Conservation (phyloP, 2,329 filamentous ascomycete species). For the Fusarium sp. region DNA sequence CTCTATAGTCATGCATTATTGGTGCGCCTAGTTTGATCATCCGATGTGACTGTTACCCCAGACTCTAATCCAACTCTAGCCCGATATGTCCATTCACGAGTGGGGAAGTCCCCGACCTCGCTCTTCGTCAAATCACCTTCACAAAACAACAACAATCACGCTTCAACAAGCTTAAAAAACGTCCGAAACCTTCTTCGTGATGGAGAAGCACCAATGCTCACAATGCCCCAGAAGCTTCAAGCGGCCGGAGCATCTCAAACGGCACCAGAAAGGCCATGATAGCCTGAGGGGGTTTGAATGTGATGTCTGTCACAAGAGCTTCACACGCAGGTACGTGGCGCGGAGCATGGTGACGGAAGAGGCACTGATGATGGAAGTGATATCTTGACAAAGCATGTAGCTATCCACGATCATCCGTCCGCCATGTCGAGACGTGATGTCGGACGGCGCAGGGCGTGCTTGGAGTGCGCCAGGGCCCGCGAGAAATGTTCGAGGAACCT, state of each 20-base stretch:
- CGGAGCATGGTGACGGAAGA: fast-evolving
- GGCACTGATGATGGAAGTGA: not conserved
- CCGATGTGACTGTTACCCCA: not conserved
- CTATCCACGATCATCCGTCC: not conserved
- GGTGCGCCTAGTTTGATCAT: not conserved
- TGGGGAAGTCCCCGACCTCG: not conserved
- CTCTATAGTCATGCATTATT: too few species aligned
- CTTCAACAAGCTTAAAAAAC: not conserved
- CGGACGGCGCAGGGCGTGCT: constrained; percentile 11
- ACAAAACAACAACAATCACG: not conserved
- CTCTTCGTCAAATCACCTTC: too few species aligned
- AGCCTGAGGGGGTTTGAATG: constrained; percentile 19
- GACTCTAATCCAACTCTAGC: not conserved
- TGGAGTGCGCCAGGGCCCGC: constrained; percentile 21
- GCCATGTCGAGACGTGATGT: not conserved
- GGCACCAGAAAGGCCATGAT: constrained; percentile 29
- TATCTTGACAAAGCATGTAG: not conserved
- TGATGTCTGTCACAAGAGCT: constrained; percentile 22
- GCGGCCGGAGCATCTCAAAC: constrained; percentile 29
- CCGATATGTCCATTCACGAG: not conserved
- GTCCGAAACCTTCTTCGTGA: not conserved
- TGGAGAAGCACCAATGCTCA: constrained; percentile 24
- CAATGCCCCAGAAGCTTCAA: constrained; percentile 29
- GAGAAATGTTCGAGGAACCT: constrained; percentile 22
- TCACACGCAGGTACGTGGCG: constrained; percentile 25